Evolutionary conservation across 345 rosid species (phyloP), one percentile per base, ranked within the genome.

Genomic region (Ricinus communis): DNA sequence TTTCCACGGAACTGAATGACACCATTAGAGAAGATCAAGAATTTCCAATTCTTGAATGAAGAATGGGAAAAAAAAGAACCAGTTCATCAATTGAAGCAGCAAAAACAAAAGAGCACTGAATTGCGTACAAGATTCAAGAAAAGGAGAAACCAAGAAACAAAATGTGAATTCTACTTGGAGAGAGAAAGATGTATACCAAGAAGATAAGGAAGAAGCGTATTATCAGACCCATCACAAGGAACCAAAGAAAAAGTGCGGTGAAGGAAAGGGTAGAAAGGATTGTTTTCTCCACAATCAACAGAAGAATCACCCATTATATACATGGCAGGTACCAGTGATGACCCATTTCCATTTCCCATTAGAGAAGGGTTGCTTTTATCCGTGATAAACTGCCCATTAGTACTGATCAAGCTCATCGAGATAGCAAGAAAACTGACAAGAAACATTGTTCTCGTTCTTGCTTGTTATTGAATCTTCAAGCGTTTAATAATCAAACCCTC

Each of bases 301-400:
- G 91, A 86, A 62, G 93, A 88, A 71, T 88, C 93, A 0, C 93
- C 93, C 80, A 88, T 66, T 22, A 88, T 71, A 79, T 67, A 78
- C 69, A 88, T 70, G 4, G 93, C 87, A 0, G 89, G 72, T 1
- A 76, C 74, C 40, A 7, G 50, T 1, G 74, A 15, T 12, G 56
- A 52, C 27, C 38, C 38, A 43, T 43, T 43, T 43, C 50, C 65
- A 55, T 55, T 50, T 22, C 27, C 49, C 15, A 62, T 24, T 30
- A n/a, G 28, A 64, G 62, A 43, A 19, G 54, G 19, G 4, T 31
- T 66, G 13, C 12, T 43, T 4, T 11, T 33, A 15, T 22, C 62
- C 14, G 68, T 52, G 5, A n/a, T 4, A 15, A 60, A 18, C 36
- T n/a, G 31, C 43, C 50, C 76, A 45, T 63, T 53, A 10, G 25